phyloP scores from a whole-genome alignment of 2,329 filamentous ascomycete species.

The Clonostachys rosea region DNA sequence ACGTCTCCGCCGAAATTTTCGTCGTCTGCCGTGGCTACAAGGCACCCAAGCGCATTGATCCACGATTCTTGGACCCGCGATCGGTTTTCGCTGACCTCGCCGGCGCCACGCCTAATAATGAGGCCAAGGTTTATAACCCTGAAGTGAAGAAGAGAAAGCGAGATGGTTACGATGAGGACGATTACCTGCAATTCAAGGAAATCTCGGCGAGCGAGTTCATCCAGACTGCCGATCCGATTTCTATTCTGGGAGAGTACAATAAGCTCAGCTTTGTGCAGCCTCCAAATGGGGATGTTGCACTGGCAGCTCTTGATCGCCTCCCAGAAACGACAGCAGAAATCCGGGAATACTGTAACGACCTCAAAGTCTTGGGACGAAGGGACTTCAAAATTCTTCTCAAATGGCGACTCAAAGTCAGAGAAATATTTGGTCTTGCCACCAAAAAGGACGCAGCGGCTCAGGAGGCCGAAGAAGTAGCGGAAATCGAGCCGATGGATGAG shows the following conservation, averaged over 20 bases:
- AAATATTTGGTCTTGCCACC: conserved; percentile 80
- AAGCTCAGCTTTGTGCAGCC: conserved; percentile 77
- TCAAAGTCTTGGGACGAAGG: conserved; percentile 88
- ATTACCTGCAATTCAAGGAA: conserved; percentile 90
- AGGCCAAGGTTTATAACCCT: conserved; percentile 96
- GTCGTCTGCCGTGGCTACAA: conserved; percentile 95
- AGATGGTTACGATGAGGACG: conserved; percentile 95
- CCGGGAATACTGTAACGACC: conserved; percentile 69
- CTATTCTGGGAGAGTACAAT: conserved; percentile 83
- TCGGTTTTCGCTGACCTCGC: conserved; percentile 91
- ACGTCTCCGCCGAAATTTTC: conserved; percentile 97
- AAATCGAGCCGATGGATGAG: conserved; percentile 89
- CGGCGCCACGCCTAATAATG: conserved; percentile 84
- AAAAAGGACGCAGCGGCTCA: conserved; percentile 56
- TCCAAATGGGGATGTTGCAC: conserved; percentile 77
- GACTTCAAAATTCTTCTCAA: conserved; percentile 87
- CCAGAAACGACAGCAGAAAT: conserved; percentile 85
- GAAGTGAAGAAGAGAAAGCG: conserved; percentile 96
- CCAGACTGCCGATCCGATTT: conserved; percentile 87
- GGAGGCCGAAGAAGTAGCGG: conserved; percentile 64
- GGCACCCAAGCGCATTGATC: conserved; percentile 88
- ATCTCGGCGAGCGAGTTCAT: conserved; percentile 88
- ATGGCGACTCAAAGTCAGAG: conserved; percentile 86
- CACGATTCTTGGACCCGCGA: conserved; percentile 83
- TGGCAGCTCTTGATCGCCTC: conserved; percentile 80